These are phyloP conservation scores for Blumeria graminis DNA, from an alignment of 2,329 filamentous ascomycete genomes.

Conservation along the genomic window DNA sequence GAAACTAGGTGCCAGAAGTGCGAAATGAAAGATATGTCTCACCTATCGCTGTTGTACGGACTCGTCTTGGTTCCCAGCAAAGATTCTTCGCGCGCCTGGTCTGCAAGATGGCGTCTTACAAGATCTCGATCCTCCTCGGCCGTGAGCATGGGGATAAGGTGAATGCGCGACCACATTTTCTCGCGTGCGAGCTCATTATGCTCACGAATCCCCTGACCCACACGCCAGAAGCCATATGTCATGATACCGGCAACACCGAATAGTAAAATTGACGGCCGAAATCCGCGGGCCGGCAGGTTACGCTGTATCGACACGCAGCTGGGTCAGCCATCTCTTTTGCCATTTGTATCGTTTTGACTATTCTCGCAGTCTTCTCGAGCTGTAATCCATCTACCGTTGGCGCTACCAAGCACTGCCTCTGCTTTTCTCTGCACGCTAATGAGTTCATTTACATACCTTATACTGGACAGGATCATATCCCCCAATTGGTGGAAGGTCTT, in stretches of 20 bases:
- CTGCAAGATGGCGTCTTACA: slow-evolving; percentile 64
- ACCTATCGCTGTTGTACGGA: slow-evolving; percentile 79
- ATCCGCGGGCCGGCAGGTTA: slow-evolving; percentile 77
- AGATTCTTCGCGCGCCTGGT: slow-evolving; percentile 76
- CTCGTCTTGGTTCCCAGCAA: slow-evolving; percentile 62
- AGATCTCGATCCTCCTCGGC: slow-evolving; percentile 93
- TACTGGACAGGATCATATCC: slow-evolving; percentile 95
- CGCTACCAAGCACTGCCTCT: not conserved
- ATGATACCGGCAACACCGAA: slow-evolving; percentile 54
- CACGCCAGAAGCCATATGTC: slow-evolving; percentile 75
- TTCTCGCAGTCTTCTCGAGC: not conserved
- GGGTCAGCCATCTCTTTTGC: not conserved
- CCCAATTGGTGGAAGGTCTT: slow-evolving; percentile 89
- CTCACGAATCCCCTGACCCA: slow-evolving; percentile 64
- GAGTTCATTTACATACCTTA: slow-evolving; percentile 37
- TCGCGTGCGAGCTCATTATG: slow-evolving; percentile 86
- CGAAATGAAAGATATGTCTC: slow-evolving; percentile 15
- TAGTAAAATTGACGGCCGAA: slow-evolving; percentile 61
- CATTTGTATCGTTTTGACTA: not conserved
- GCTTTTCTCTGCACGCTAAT: too few species aligned
- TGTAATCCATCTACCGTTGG: not conserved
- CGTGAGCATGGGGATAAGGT: slow-evolving; percentile 80
- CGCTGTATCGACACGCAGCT: slow-evolving; percentile 26
- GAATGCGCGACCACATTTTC: slow-evolving; percentile 94
- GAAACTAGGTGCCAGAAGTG: too few species aligned